Evolutionary conservation across 768 basidiomycete species (phyloP).

Genomic region (Mycena galopus): DNA sequence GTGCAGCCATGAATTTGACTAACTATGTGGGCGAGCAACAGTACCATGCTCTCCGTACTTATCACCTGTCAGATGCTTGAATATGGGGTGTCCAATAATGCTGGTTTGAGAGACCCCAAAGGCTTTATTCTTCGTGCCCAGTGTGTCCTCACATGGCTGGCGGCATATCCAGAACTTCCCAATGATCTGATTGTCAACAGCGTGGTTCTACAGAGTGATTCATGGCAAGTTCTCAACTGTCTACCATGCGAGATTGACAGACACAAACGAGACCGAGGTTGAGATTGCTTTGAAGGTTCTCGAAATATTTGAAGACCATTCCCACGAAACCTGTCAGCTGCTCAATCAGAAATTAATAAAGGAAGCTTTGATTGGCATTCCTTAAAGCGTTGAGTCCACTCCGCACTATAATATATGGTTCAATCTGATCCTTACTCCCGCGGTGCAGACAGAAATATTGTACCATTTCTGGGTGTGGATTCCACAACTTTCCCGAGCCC

Average conservation of each 20-base stretch:
- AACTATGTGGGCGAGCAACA: not conserved
- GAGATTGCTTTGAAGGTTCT: not conserved
- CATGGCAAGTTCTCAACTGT: not conserved
- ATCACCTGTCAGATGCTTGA: not conserved
- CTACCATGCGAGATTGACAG: not conserved
- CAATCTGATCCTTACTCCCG: not conserved
- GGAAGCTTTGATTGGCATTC: not conserved
- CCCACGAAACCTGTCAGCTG: not conserved
- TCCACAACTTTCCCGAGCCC: not conserved
- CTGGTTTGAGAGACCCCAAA: not conserved
- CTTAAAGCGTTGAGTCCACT: not conserved
- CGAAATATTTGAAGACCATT: not conserved
- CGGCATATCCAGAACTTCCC: not conserved
- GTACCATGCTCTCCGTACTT: too few relatives aligned
- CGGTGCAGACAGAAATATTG: not conserved
- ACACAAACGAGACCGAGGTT: not conserved
- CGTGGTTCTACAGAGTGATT: not conserved
- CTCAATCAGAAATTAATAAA: not conserved
- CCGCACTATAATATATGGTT: not conserved
- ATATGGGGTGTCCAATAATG: not conserved
- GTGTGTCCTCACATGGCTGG: not conserved
- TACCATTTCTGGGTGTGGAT: not conserved
- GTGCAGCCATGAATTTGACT: not conserved
- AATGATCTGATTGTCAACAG: not conserved
- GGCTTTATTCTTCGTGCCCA: not conserved